Evolutionary conservation across 345 rosid species (phyloP).

Genomic region (Eucalyptus regnans): DNA sequence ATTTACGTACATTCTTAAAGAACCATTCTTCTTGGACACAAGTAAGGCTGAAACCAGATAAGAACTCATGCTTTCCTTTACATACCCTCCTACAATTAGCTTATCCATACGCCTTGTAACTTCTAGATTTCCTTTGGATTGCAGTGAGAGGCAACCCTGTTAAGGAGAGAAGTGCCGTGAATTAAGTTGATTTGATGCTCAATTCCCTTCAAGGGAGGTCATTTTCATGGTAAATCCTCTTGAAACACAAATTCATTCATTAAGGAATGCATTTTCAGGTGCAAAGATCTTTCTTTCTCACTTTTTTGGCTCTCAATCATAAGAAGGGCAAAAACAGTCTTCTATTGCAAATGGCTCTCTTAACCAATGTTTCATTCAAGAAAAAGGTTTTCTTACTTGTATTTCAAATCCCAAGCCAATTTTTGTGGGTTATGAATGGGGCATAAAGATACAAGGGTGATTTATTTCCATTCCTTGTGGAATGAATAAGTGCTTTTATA

Average conservation of each 20-base stretch:
- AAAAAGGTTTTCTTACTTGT: too few relatives aligned
- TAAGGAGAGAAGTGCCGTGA: not conserved
- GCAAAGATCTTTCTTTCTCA: too few relatives aligned
- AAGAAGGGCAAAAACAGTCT: too few relatives aligned
- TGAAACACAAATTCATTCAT: not conserved
- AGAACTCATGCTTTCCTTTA: not conserved
- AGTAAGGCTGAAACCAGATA: not conserved
- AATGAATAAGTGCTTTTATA: too few relatives aligned
- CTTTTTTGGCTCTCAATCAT: too few relatives aligned
- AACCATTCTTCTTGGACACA: not conserved
- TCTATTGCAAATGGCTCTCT: too few relatives aligned
- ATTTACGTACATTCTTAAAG: not conserved
- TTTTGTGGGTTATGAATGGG: too few relatives aligned
- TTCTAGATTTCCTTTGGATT: not conserved
- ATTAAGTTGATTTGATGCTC: not conserved
- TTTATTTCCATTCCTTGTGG: too few relatives aligned
- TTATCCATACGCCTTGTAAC: fast-evolving
- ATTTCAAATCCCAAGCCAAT: too few relatives aligned
- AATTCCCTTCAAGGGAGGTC: not conserved
- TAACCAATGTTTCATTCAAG: too few relatives aligned
- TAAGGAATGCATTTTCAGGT: fast-evolving
- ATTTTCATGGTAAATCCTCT: not conserved
- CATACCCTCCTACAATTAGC: not conserved
- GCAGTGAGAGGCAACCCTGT: fast-evolving
- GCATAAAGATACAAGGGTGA: too few relatives aligned